Evolutionary conservation across 1,284 basidiomycete species (phyloP).

Genomic region (Cryptococcus maquisensis): DNA sequence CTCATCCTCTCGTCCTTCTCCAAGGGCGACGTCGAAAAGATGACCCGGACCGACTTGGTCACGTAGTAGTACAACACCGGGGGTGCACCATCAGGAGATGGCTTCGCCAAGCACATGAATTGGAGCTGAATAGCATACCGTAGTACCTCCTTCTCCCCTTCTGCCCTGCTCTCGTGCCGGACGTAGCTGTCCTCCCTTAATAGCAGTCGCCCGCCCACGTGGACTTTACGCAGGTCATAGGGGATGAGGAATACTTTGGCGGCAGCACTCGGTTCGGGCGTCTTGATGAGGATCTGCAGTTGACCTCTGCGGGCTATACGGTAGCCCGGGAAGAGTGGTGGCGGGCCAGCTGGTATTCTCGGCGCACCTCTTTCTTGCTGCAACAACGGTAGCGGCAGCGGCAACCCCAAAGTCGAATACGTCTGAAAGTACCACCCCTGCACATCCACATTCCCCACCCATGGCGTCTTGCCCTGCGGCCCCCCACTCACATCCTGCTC

Average conservation of each 20-base stretch:
- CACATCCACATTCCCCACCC: constrained; percentile 45
- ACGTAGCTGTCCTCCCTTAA: constrained; percentile 43
- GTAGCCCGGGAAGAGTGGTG: constrained; percentile 52
- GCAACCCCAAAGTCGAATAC: not conserved
- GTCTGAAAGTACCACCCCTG: constrained; percentile 32
- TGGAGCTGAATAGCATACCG: constrained; percentile 51
- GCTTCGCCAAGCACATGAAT: constrained; percentile 36
- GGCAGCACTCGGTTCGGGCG: constrained; percentile 38
- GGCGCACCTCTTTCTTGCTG: too few species aligned
- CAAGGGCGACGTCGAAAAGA: constrained; percentile 34
- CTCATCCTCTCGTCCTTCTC: constrained; percentile 21
- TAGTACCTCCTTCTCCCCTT: constrained; percentile 28
- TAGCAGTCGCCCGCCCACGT: constrained; percentile 37
- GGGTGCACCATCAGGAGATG: not conserved
- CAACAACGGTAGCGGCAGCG: not conserved
- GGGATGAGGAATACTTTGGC: constrained; percentile 54
- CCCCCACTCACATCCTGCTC: not conserved
- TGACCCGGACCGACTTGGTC: constrained; percentile 37
- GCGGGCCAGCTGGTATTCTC: constrained; percentile 4
- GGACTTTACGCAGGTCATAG: constrained; percentile 51
- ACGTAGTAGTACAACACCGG: constrained; percentile 36
- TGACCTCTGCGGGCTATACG: constrained; percentile 52
- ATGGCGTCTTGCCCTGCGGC: constrained; percentile 30
- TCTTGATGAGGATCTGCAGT: constrained; percentile 54
- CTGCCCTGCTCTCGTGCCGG: not conserved